Conservation (phyloP, 2,329 filamentous ascomycete species). For the Aspergillus sp. region DNA sequence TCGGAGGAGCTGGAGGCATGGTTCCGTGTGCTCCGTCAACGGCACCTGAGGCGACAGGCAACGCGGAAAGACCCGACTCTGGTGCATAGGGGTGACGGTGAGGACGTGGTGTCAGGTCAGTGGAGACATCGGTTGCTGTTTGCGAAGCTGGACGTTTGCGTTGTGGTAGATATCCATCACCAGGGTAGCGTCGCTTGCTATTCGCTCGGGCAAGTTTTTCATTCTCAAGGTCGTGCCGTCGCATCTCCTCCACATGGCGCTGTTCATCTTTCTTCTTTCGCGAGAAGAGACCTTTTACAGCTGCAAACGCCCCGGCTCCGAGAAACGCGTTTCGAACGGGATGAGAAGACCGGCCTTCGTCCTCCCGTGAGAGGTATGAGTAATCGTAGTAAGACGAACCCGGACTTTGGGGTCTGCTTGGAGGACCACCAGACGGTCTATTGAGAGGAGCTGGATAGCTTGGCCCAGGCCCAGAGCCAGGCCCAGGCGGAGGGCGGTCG, state of each 20-base stretch:
- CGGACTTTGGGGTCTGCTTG: slow-evolving; percentile 41
- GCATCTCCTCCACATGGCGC: slow-evolving; percentile 61
- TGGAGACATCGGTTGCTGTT: slow-evolving; percentile 44
- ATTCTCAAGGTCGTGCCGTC: slow-evolving; percentile 56
- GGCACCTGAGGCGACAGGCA: slow-evolving; percentile 36
- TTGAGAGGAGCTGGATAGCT: slow-evolving; percentile 37
- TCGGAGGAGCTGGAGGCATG: slow-evolving; percentile 46
- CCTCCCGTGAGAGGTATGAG: slow-evolving; percentile 33
- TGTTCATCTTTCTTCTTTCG: slow-evolving; percentile 62
- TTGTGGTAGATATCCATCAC: slow-evolving; percentile 59
- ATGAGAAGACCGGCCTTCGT: slow-evolving; percentile 48
- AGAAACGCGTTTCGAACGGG: slow-evolving; percentile 64
- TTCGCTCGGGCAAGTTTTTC: slow-evolving; percentile 58
- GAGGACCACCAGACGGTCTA: slow-evolving; percentile 39
- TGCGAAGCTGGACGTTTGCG: slow-evolving; percentile 38
- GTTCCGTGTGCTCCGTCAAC: slow-evolving; percentile 36
- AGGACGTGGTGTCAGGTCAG: slow-evolving; percentile 37
- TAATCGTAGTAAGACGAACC: slow-evolving; percentile 45
- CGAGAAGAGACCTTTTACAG: slow-evolving; percentile 62
- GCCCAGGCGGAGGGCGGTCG: slow-evolving; percentile 59
- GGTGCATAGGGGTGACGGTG: slow-evolving; percentile 36
- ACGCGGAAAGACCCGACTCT: slow-evolving; percentile 39
- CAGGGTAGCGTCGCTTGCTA: slow-evolving; percentile 69
- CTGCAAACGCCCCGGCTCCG: slow-evolving; percentile 69
- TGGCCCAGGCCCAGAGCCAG: slow-evolving; percentile 43